These are phyloP conservation scores for Paramecium tetraurelia DNA, from an alignment of 73 alveolate genomes.

Conservation along the genomic window DNA sequence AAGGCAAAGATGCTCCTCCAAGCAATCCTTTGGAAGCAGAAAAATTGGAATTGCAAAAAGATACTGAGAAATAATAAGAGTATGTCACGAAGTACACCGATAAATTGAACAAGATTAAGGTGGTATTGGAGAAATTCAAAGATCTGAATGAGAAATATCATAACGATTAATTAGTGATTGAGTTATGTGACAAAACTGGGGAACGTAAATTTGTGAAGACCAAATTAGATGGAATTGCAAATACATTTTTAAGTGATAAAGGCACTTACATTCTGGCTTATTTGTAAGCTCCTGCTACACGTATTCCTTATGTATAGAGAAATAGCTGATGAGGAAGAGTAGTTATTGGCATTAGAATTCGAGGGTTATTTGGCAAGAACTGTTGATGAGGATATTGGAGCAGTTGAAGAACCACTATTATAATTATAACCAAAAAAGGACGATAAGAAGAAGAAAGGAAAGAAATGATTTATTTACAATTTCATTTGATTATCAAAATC, in stretches of 20 bases:
- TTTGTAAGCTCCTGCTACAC: slow-evolving; percentile 2
- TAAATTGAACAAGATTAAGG: slow-evolving; percentile 31
- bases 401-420: slow-evolving; percentile 61
- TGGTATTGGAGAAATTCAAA: slow-evolving; percentile 5
- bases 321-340: slow-evolving; percentile 61
- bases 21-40: slow-evolving; percentile 59
- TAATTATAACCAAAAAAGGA: slow-evolving; percentile 18
- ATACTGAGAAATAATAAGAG: slow-evolving; percentile 50
- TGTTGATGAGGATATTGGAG: slow-evolving; percentile 62
- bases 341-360: slow-evolving; percentile 26
- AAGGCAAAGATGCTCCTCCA: slow-evolving; percentile 61
- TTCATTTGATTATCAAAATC: neutral
- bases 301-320: neutral
- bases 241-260: slow-evolving; percentile 58
- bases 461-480: slow-evolving; percentile 25
- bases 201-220: slow-evolving; percentile 61
- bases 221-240: slow-evolving; percentile 48
- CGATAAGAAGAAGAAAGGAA: slow-evolving; percentile 62
- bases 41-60: slow-evolving; percentile 43
- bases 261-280: slow-evolving; percentile 54
- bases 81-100: slow-evolving; percentile 33
- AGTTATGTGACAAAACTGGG: slow-evolving; percentile 56
- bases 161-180: slow-evolving; percentile 45
- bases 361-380: slow-evolving; percentile 59
- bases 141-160: slow-evolving; percentile 42